phyloP scores from a whole-genome alignment of 371 early-diverging fungal species.

The Catenaria anguillulae region DNA sequence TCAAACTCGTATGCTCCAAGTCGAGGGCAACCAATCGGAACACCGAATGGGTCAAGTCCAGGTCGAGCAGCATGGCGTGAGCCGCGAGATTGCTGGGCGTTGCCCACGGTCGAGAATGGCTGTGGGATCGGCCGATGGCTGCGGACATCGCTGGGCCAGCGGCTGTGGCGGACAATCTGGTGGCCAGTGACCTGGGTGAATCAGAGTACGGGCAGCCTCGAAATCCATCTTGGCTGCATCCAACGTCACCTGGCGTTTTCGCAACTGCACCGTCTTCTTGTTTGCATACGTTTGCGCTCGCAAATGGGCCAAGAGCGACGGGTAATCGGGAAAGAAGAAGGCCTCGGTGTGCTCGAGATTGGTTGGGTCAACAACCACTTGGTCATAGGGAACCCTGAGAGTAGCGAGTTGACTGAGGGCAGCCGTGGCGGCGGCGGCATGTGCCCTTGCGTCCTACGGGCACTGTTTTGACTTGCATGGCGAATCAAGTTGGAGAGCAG shows the following conservation, averaged over 20 bases:
- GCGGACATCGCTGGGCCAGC: background rate
- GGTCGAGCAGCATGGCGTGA: background rate
- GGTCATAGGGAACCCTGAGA: too few species aligned
- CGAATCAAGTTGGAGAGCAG: too few species aligned
- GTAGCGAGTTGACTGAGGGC: too few species aligned
- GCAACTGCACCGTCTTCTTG: background rate
- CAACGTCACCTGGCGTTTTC: background rate
- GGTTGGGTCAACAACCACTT: background rate
- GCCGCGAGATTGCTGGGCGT: background rate
- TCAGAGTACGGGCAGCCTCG: background rate
- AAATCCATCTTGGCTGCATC: background rate
- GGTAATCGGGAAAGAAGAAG: background rate
- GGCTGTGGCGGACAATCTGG: background rate
- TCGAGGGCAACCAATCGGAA: slow-evolving; percentile 1
- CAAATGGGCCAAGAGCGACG: background rate
- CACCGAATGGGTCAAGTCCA: background rate
- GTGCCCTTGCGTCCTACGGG: background rate
- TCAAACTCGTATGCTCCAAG: slow-evolving; percentile 5
- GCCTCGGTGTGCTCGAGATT: background rate
- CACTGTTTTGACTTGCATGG: background rate
- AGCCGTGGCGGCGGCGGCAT: background rate
- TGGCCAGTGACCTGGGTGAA: background rate
- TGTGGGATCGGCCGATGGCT: too few species aligned
- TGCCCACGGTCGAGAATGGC: background rate
- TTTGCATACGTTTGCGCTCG: background rate